These are phyloP conservation scores for Pseudopyricularia javanii DNA, from an alignment of 2,329 filamentous ascomycete genomes.

Conservation along the genomic window DNA sequence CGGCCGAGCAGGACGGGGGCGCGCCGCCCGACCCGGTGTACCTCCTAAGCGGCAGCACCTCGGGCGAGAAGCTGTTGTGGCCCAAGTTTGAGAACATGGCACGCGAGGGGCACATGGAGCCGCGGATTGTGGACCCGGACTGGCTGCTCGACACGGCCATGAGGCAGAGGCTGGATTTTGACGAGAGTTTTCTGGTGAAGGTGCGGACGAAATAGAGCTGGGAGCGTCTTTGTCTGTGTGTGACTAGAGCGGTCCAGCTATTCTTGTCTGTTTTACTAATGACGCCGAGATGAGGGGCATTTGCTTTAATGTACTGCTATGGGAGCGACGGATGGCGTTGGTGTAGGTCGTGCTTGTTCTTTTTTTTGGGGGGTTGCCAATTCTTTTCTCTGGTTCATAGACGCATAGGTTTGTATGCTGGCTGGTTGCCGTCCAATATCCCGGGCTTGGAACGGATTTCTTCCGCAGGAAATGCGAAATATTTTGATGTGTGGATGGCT, in stretches of 20 bases:
- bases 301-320: not conserved
- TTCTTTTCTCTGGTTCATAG: not conserved
- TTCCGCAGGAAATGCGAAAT: not conserved
- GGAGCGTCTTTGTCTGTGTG: not conserved
- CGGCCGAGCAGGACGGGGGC: constrained; percentile 47
- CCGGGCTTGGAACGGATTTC: no score
- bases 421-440: no score
- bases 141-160: constrained; percentile 88
- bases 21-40: constrained; percentile 63
- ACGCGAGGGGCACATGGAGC: constrained; percentile 62
- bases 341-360: not conserved
- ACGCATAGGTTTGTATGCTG: not conserved
- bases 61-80: constrained; percentile 66
- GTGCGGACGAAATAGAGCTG: not conserved
- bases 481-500: not conserved
- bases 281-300: not conserved
- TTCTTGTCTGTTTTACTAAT: not conserved
- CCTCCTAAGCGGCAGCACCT: constrained; percentile 58
- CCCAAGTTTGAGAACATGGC: constrained; percentile 70
- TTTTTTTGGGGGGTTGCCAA: not conserved
- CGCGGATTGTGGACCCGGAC: constrained; percentile 70
- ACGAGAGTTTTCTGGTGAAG: constrained; percentile 42
- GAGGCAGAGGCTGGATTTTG: constrained; percentile 66
- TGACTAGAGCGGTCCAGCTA: not conserved
- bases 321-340: not conserved